Conservation (phyloP, 495 filamentous ascomycete species). For the Aspergillus baeticus region DNA sequence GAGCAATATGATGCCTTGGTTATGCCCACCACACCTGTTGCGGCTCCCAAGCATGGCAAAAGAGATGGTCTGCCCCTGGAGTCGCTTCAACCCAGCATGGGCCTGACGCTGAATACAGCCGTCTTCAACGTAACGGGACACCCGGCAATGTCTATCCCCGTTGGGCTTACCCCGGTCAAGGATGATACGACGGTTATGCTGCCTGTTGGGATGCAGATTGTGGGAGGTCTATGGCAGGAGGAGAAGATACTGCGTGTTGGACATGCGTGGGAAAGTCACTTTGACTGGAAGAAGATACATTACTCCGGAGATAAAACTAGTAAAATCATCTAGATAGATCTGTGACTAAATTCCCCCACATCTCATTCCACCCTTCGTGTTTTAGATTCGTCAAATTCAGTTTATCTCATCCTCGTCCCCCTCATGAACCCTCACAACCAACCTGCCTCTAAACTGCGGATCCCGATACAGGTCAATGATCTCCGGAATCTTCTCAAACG, state of each 20-base stretch:
- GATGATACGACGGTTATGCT: constrained; percentile 32
- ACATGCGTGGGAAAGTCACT: constrained; percentile 33
- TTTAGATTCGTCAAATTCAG: too few species aligned
- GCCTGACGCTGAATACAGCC: constrained; percentile 7
- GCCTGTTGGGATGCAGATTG: constrained; percentile 50
- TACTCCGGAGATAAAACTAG: too few species aligned
- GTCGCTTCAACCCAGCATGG: not conserved
- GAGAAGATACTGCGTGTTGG: constrained; percentile 43
- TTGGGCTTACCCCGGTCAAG: not conserved
- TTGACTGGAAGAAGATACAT: too few species aligned
- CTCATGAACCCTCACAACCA: constrained; percentile 1
- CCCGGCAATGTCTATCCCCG: constrained; percentile 11
- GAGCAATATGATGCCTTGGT: not conserved
- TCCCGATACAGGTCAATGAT: not conserved
- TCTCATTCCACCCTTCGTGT: too few species aligned
- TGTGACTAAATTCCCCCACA: too few species aligned
- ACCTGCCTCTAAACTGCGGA: not conserved
- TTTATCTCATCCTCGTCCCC: too few species aligned
- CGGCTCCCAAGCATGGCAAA: not conserved
- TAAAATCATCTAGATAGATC: too few species aligned
- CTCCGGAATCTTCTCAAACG: not conserved
- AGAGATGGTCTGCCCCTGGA: not conserved
- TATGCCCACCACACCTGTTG: not conserved
- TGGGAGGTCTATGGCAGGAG: constrained; percentile 45
- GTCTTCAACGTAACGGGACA: constrained; percentile 3